Evolutionary conservation across 495 filamentous ascomycete genomes (phyloP), one percentile per base, ranked within the genome.

Genomic region (Daldinia vernicosa): DNA sequence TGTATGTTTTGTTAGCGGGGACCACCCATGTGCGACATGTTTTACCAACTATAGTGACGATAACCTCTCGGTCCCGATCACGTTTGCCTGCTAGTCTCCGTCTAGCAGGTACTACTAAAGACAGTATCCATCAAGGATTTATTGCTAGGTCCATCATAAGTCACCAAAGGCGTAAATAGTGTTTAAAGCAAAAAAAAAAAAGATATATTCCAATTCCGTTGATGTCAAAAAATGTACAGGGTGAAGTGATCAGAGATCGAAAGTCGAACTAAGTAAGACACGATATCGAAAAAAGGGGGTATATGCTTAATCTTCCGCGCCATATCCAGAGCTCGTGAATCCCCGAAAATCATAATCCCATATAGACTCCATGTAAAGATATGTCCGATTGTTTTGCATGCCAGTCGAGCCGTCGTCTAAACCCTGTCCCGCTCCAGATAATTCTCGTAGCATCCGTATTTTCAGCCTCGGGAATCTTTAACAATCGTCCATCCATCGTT

Each of bases 251-350:
- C 60, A 55, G 12, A 67, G 63, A 67, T 66, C 56, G 52, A 73
- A 69, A 32, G 30, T 66, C 26, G 50, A 60, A 67, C 26, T 30
- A 47, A 35, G 26, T 58, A 56, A 65, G 39, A 72, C 59, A 37
- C 24, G 27, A 53, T 53, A 56, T 69, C 39, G 60, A 65, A 68
- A 55, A 72, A 73, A 70, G 63, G 71, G 71, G 71, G 71, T 74
- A 74, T 74, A 74, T 74, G 71, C 67, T 70, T 52, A 60, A 66
- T 74, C 71, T 67, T 66, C 71, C 71, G 66, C 67, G 71, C 71
- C 71, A 66, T 66, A 67, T 63, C 60, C 66, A 58, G 55, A 66
- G 45, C 58, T 74, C 66, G 22, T 70, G 33, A 51, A 28, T 66
- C 63, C 62, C 56, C 33, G 35, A 56, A 60, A 28, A 17, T 59